Evolutionary conservation across 2,329 filamentous ascomycete genomes (phyloP), one percentile per base, ranked within the genome.

Genomic region (Sporothrix inflata): DNA sequence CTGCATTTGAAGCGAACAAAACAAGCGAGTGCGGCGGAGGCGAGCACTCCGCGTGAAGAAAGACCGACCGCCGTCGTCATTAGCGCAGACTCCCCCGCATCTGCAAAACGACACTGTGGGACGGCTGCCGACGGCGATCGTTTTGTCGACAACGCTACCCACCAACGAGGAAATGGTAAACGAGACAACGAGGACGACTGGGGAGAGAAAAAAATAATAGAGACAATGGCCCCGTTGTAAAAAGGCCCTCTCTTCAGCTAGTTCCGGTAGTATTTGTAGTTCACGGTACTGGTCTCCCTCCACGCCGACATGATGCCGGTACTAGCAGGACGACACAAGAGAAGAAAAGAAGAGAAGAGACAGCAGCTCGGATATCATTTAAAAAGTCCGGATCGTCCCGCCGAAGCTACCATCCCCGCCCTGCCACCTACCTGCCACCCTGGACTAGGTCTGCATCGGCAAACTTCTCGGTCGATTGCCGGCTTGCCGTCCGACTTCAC

Each of bases 281-380:
- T 19, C 12, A 19, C 14, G 14, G 19, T 19, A 19, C 45, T 47
- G 12, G 30, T 34, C 30, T 34, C 30, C 30, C 42, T 16, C 49
- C 49, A 53, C 49, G 49, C 49, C 49, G 49, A 53, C 49, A 53
- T 53, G 49, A 53, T 53, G 49, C 49, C 49, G 49, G 49, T n/a
- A 53, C 49, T 53, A 53, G 24, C 7, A 24, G 9, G 49, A 47
- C n/a, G 49, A 11, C n/a, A 3, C n/a, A 45, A 11, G 9, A 45
- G 49, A 53, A 27, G n/a, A n/a, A 53, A 7, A 27, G 24, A 6
- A 47, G 5, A 47, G 14, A 19, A 47, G 2, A 47, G 45, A 47
- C 45, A 19, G 3, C 3, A 34, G 3, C 30, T 34, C 30, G 30
- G 30, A 34, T 34, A 34, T 34, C 30, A 3, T n/a, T n/a, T n/a